phyloP scores from a whole-genome alignment of 495 filamentous ascomycete species.

The Talaromyces adpressus region DNA sequence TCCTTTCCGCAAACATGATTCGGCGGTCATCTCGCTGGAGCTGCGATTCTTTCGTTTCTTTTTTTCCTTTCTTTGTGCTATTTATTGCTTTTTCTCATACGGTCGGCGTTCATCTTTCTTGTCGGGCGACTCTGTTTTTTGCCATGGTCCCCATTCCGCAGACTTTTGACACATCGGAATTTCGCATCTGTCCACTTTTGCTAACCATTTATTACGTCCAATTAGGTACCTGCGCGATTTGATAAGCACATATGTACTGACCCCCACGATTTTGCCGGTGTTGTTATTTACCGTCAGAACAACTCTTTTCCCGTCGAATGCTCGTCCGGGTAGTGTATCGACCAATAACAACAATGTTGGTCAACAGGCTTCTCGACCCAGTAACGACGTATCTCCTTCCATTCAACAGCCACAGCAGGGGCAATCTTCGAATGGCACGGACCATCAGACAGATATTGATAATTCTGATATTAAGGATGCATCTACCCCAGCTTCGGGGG shows the following conservation, averaged over 20 bases:
- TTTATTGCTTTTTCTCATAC: conserved; percentile 5
- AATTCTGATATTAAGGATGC: neutral
- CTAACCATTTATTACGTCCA: conserved; percentile 13
- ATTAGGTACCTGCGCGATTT: conserved; percentile 69
- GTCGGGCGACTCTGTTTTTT: neutral
- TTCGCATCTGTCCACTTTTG: conserved; percentile 1
- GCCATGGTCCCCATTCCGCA: neutral
- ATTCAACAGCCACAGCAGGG: neutral
- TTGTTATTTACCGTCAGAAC: conserved; percentile 65
- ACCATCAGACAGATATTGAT: neutral
- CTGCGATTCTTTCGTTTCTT: conserved; percentile 11
- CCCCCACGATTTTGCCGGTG: conserved; percentile 61
- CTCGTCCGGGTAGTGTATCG: conserved; percentile 26
- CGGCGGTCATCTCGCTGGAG: neutral
- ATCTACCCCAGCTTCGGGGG: neutral
- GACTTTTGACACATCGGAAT: neutral
- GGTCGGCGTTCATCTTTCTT: neutral
- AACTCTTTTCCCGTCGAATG: conserved; percentile 74
- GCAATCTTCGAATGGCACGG: neutral
- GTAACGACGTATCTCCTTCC: neutral
- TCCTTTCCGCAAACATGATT: neutral
- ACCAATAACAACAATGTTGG: conserved; percentile 15
- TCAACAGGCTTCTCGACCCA: neutral
- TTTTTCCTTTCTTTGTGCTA: conserved; percentile 7
- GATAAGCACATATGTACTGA: conserved; percentile 57